These are phyloP conservation scores for Sporobolomyces pararoseus DNA, from an alignment of 768 basidiomycete genomes.

Conservation along the genomic window DNA sequence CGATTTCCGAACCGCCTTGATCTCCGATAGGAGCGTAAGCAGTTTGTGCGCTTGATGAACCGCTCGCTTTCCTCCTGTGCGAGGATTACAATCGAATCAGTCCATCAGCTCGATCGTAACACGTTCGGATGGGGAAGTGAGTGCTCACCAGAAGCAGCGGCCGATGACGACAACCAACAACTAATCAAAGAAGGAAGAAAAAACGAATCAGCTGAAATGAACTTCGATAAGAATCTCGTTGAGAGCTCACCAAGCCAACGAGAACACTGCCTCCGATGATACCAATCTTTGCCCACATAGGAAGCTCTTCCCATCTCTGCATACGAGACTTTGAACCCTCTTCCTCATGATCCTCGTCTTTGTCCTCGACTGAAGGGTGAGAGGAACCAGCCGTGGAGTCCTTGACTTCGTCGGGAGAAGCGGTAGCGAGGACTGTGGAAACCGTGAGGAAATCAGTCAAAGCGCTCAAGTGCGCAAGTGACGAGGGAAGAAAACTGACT, in stretches of 20 bases:
- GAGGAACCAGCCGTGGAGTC: not conserved
- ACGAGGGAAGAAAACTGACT: not conserved
- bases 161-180: slow-evolving; percentile 27
- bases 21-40: slow-evolving; percentile 10
- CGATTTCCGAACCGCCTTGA: not conserved
- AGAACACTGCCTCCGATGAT: slow-evolving; percentile 20
- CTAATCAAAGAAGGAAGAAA: slow-evolving; percentile 1
- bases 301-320: slow-evolving; percentile 21
- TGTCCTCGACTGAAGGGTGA: not conserved
- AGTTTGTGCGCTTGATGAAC: not conserved
- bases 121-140: no score
- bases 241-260: slow-evolving; percentile 8
- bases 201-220: not conserved
- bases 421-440: not conserved
- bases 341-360: not conserved
- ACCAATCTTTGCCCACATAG: not conserved
- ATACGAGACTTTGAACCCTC: not conserved
- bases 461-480: not conserved
- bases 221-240: not conserved
- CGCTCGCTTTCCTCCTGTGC: not conserved
- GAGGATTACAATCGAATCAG: no score
- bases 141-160: slow-evolving; percentile 20
- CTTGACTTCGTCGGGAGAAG: not conserved
- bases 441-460: not conserved
- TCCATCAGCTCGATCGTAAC: no score